A percentile compares a stretch with the other conserved stretches of the same genome.
These are phyloP conservation scores for Fusarium floridanum DNA, from an alignment of 2,329 filamentous ascomycete species.

Conservation along the genomic window DNA sequence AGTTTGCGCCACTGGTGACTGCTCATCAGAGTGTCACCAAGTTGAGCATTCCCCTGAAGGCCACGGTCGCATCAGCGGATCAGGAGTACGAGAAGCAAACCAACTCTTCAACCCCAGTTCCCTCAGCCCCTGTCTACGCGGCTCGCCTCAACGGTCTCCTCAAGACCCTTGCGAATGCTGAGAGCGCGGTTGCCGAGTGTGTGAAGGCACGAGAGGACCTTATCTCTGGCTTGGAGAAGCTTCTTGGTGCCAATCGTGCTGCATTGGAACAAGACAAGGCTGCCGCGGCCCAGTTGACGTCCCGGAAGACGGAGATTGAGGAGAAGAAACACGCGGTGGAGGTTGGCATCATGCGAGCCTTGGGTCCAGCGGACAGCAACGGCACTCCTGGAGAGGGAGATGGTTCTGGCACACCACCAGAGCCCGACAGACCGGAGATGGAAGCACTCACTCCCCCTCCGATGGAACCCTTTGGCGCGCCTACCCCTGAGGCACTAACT, in stretches of 20 bases:
- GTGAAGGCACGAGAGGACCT: slow-evolving; percentile 87
- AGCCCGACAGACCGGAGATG: slow-evolving; percentile 81
- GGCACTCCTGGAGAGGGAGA: slow-evolving; percentile 62
- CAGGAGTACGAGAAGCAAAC: slow-evolving; percentile 88
- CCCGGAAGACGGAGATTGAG: slow-evolving; percentile 80
- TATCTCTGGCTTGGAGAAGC: slow-evolving; percentile 83
- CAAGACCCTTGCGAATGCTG: slow-evolving; percentile 87
- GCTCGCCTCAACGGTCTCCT: slow-evolving; percentile 90
- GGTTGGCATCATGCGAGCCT: slow-evolving; percentile 87
- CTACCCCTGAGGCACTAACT: slow-evolving; percentile 32
- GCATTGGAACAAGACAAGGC: slow-evolving; percentile 78
- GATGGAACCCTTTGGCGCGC: slow-evolving; percentile 41
- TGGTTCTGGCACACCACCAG: slow-evolving; percentile 62
- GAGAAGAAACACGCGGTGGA: slow-evolving; percentile 90
- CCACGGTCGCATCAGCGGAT: slow-evolving; percentile 77
- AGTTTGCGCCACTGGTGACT: slow-evolving; percentile 81
- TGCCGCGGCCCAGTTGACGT: slow-evolving; percentile 72
- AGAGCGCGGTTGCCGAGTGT: slow-evolving; percentile 88
- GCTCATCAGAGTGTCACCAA: slow-evolving; percentile 82
- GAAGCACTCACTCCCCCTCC: slow-evolving; percentile 87
- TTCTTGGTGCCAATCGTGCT: slow-evolving; percentile 79
- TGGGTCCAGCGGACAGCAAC: slow-evolving; percentile 71
- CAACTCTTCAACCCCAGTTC: slow-evolving; percentile 75
- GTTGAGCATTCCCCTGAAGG: slow-evolving; percentile 75
- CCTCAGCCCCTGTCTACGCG: slow-evolving; percentile 90